Conservation (phyloP, 2,329 filamentous ascomycete species). For the Eurotiales sp. region DNA sequence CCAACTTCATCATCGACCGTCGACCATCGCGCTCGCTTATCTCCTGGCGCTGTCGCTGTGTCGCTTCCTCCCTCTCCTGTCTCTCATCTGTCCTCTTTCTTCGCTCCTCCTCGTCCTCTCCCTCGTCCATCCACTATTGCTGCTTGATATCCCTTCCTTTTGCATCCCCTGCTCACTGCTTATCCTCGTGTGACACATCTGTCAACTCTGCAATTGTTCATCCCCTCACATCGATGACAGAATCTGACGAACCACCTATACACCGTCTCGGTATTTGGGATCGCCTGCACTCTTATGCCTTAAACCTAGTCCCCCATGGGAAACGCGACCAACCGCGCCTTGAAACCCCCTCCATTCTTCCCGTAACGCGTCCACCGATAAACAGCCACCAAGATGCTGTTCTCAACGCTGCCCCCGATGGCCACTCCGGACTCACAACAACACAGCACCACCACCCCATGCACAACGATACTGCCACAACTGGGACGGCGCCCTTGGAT, state of each 20-base stretch:
- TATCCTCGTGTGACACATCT: neutral
- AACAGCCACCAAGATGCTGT: conserved; percentile 7
- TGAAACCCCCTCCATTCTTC: conserved; percentile 17
- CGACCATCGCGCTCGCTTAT: no score
- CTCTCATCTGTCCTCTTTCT: neutral
- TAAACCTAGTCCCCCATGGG: conserved; percentile 30
- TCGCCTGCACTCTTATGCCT: conserved; percentile 41
- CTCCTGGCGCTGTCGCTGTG: no score
- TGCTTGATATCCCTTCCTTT: no score
- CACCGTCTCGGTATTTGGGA: conserved; percentile 50
- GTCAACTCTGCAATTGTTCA: neutral
- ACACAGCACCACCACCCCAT: neutral
- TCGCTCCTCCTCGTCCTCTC: neutral
- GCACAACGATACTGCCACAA: conserved; percentile 21
- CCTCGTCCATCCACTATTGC: no score
- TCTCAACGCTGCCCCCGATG: neutral
- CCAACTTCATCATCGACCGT: no score
- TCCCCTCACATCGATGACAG: conserved; percentile 48
- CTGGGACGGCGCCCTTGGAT: conserved; percentile 40
- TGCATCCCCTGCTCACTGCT: neutral
- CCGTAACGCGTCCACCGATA: no score
- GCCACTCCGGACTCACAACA: conserved; percentile 1
- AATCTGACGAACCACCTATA: conserved; percentile 50
- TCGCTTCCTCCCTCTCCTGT: no score
- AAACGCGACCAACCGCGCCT: conserved; percentile 24